Percentiles rank a stretch among this genome's conserved stretches.
phyloP scores from a whole-genome alignment of 2,329 filamentous ascomycete species.

The Ascocoryne sarcoides region DNA sequence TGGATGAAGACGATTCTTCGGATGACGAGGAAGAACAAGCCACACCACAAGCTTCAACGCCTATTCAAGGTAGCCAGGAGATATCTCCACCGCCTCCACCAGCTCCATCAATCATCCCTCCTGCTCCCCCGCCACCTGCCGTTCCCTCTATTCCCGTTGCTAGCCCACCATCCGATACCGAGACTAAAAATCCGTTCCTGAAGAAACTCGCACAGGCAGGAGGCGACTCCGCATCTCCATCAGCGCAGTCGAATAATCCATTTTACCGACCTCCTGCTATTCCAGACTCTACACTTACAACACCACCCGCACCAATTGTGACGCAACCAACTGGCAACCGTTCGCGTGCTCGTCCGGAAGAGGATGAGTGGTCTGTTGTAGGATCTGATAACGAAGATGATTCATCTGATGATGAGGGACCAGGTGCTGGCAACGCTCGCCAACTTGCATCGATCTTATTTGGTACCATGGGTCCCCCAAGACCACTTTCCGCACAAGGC shows the following conservation, averaged over 20 bases:
- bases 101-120: slow-evolving; percentile 44
- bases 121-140: slow-evolving; percentile 30
- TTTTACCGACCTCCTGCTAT: slow-evolving; percentile 85
- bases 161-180: slow-evolving; percentile 50
- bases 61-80: slow-evolving; percentile 42
- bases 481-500: slow-evolving; percentile 76
- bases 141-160: slow-evolving; percentile 40
- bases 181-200: slow-evolving; percentile 93
- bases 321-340: slow-evolving; percentile 35
- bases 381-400: slow-evolving; percentile 72
- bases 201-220: slow-evolving; percentile 70
- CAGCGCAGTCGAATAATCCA: slow-evolving; percentile 67
- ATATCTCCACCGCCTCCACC: slow-evolving; percentile 40
- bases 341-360: slow-evolving; percentile 49
- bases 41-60: slow-evolving; percentile 51
- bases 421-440: slow-evolving; percentile 75
- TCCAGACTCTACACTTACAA: slow-evolving; percentile 39
- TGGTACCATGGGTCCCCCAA: slow-evolving; percentile 90
- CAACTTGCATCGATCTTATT: slow-evolving; percentile 92
- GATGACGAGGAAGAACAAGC: slow-evolving; percentile 71
- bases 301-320: slow-evolving; percentile 35
- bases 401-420: slow-evolving; percentile 65
- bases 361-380: slow-evolving; percentile 74
- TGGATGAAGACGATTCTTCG: slow-evolving; percentile 65
- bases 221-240: slow-evolving; percentile 35